Base-by-base conservation (phyloP, 495 filamentous ascomycete species). In the Apiosordaria backusii region DNA sequence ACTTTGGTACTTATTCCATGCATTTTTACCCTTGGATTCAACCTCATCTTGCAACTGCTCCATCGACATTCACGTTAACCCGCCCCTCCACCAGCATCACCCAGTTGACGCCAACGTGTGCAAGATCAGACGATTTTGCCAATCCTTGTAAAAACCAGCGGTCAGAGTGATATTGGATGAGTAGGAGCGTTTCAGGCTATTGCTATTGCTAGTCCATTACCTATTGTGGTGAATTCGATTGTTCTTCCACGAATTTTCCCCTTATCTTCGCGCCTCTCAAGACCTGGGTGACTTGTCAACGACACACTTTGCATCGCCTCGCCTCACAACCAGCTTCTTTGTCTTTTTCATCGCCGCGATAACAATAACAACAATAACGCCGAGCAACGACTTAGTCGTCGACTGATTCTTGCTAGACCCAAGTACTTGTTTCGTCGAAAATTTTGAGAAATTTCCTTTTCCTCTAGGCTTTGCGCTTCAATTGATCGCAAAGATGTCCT, bases 401-500 rank as follows among this genome's bases (percentile, higher is more conserved):
- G 35, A 13, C 9, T n/a, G n/a, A n/a, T 45, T 13, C 16, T 15
- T 45, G 35, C 35, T 15, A 45, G 4, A n/a, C n/a, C 10, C 35
- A 6, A 45, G 10, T 13, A 21, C n/a, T 55, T 55, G 18, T 21
- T 55, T 55, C 13, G 6, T 7, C 4, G 9, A n/a, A 21, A 55
- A 21, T 55, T 45, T 13, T 13, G 16, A 45, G 16, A 2, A 7
- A 15, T 13, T 15, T 22, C 52, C 18, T 55, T 55, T 23, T 22
- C 4, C 13, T 55, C 52, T 18, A 55, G 52, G 6, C 52, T 23
- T 22, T 55, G n/a, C 22, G 4, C 15, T 3, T 19, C 52, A 21
- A 10, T 22, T 4, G n/a, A 19, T 55, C 52, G 22, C 52, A 21
- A 62, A 74, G 1, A 86, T 86, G 84, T 86, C 84, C 9, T 77